These are phyloP conservation scores for Moricandia moricandioides DNA, from an alignment of 345 rosid genomes.

Conservation along the genomic window DNA sequence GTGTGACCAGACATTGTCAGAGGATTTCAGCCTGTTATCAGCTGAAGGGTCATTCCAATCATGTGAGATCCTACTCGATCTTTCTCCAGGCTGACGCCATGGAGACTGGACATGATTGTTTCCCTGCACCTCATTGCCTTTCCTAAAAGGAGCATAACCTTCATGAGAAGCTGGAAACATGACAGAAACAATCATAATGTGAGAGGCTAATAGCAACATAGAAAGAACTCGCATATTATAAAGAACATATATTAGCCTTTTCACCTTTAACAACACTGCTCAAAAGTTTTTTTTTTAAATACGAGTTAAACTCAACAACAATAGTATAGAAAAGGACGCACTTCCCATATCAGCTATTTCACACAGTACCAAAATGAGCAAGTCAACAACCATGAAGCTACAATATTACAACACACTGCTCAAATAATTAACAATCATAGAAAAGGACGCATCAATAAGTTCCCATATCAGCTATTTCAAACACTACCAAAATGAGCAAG, in stretches of 20 bases:
- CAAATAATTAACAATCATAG: not conserved
- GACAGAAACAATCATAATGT: slow-evolving; percentile 10
- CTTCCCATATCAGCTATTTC: slow-evolving; percentile 15
- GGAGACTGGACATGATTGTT: slow-evolving; percentile 44
- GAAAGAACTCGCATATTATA: not conserved
- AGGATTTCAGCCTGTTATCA: slow-evolving; percentile 45
- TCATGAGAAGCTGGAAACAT: slow-evolving; percentile 55
- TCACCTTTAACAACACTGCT: slow-evolving; percentile 7
- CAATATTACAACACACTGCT: slow-evolving; percentile 10
- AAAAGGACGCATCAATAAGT: not conserved
- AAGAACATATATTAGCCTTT: not conserved
- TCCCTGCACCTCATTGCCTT: slow-evolving; percentile 52
- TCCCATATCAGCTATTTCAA: slow-evolving; percentile 14
- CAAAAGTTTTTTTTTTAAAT: not conserved
- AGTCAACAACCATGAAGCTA: slow-evolving; percentile 11
- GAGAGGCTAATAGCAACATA: slow-evolving; percentile 5
- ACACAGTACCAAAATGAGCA: not conserved
- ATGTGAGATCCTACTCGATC: slow-evolving; percentile 35
- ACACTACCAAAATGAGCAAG: not conserved
- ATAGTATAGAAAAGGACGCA: not conserved
- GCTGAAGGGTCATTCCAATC: slow-evolving; percentile 52
- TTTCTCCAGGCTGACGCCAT: slow-evolving; percentile 63
- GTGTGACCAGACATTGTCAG: slow-evolving; percentile 53
- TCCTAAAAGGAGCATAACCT: slow-evolving; percentile 43
- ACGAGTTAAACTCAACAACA: not conserved